Conservation (phyloP, 2,329 filamentous ascomycete species). For the Cylindrodendrum hubeiense region DNA sequence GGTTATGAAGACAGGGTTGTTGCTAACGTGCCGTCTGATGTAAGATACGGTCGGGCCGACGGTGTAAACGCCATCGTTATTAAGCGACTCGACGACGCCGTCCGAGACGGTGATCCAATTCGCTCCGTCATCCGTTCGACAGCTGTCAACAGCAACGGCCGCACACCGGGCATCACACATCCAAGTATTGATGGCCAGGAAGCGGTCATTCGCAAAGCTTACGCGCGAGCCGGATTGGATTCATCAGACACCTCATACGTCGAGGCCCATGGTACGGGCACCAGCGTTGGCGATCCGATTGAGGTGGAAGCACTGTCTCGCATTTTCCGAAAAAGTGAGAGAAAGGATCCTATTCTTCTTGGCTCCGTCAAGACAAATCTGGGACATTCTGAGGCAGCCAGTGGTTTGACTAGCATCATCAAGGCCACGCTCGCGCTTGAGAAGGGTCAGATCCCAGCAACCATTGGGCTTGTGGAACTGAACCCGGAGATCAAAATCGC, state of each 20-base stretch:
- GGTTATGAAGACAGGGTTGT: too few species aligned
- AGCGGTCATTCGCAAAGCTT: conserved; percentile 29
- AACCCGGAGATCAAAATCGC: conserved; percentile 44
- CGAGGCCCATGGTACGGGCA: conserved; percentile 50
- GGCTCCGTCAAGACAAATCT: conserved; percentile 41
- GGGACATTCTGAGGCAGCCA: conserved; percentile 37
- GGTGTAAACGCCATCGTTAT: too few species aligned
- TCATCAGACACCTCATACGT: conserved; percentile 33
- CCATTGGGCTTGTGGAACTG: conserved; percentile 18
- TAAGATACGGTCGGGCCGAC: too few species aligned
- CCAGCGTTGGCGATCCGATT: conserved; percentile 54
- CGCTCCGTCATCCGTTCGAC: too few species aligned
- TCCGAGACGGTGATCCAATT: too few species aligned
- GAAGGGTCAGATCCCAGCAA: conserved; percentile 30
- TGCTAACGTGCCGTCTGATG: too few species aligned
- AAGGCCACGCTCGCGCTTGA: conserved; percentile 36
- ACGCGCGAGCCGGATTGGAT: conserved; percentile 29
- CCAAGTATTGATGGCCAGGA: conserved; percentile 38
- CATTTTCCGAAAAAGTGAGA: background rate
- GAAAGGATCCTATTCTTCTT: conserved; percentile 1
- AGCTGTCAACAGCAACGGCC: too few species aligned
- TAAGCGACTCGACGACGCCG: too few species aligned
- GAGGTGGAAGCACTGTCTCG: conserved; percentile 42
- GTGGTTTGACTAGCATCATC: conserved; percentile 32
- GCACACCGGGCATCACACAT: conserved; percentile 42